phyloP scores from a whole-genome alignment of 805 yeast species.

The Lipomyces chichibuensis region DNA sequence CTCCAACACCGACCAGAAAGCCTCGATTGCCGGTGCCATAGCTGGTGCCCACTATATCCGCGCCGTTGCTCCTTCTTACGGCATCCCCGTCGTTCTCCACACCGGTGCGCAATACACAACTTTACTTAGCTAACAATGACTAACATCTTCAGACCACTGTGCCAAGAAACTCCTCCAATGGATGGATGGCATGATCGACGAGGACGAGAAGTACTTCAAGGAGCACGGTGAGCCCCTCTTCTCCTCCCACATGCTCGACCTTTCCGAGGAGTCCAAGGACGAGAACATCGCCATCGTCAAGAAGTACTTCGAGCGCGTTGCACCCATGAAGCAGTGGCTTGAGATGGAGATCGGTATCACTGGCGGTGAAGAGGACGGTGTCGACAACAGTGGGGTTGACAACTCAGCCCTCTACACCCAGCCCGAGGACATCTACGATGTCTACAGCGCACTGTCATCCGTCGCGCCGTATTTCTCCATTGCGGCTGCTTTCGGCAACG shows the following conservation, averaged over 20 bases:
- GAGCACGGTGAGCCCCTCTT: constrained; percentile 90
- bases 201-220: constrained; percentile 91
- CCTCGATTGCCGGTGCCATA: constrained; percentile 90
- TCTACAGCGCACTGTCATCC: constrained; percentile 84
- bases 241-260: constrained; percentile 98
- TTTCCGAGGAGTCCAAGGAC: constrained; percentile 94
- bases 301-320: constrained; percentile 91
- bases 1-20: constrained; percentile 86
- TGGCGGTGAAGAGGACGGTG: constrained; percentile 99
- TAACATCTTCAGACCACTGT: constrained; percentile 72
- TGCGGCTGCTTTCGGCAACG: constrained; percentile 99
- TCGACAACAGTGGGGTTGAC: constrained; percentile 92
- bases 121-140: not conserved
- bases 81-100: constrained; percentile 95
- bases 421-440: constrained; percentile 92
- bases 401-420: constrained; percentile 88
- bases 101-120: constrained; percentile 47
- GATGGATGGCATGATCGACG: constrained; percentile 97
- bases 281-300: constrained; percentile 93
- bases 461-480: constrained; percentile 97
- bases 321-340: constrained; percentile 94
- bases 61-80: constrained; percentile 93
- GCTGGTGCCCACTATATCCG: constrained; percentile 99
- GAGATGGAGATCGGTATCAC: constrained; percentile 99
- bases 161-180: constrained; percentile 97